Conservation (phyloP, 2,329 filamentous ascomycete genomes). For the Penicillium concentricum region DNA sequence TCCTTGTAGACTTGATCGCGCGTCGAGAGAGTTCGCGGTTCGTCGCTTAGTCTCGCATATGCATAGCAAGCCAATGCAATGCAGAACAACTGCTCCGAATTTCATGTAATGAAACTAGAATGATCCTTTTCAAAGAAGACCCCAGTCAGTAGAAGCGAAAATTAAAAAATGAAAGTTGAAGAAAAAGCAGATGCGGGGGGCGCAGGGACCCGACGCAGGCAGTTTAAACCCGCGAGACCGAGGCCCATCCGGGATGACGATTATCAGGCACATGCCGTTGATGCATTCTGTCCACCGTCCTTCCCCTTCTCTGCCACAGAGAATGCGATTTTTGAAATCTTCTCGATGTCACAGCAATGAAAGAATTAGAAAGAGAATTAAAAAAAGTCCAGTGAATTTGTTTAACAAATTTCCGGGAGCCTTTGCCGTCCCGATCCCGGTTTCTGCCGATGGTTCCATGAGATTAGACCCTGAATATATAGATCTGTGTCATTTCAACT, state of each 20-base stretch:
- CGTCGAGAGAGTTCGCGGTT: neutral
- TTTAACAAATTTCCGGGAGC: constrained; percentile 10
- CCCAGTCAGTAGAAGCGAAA: neutral
- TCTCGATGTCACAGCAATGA: neutral
- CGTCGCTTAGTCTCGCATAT: neutral
- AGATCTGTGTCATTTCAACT: neutral
- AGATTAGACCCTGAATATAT: neutral
- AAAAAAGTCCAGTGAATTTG: neutral
- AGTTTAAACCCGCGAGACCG: neutral
- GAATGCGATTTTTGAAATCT: neutral
- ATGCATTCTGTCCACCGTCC: neutral
- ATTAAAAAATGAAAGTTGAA: neutral
- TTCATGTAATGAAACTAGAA: neutral
- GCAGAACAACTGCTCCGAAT: neutral
- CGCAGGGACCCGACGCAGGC: neutral
- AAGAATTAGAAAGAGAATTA: constrained; percentile 8
- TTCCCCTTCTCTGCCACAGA: neutral
- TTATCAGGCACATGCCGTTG: neutral
- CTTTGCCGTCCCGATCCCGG: constrained; percentile 14
- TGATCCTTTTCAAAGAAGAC: neutral
- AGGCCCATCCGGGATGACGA: neutral
- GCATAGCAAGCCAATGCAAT: neutral
- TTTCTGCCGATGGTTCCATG: constrained; percentile 19
- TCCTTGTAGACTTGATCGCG: neutral
- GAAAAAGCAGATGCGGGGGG: constrained; percentile 6